Evolutionary conservation across 352 stramenopile species (phyloP).

Genomic region (Globisporangium echinulatum): DNA sequence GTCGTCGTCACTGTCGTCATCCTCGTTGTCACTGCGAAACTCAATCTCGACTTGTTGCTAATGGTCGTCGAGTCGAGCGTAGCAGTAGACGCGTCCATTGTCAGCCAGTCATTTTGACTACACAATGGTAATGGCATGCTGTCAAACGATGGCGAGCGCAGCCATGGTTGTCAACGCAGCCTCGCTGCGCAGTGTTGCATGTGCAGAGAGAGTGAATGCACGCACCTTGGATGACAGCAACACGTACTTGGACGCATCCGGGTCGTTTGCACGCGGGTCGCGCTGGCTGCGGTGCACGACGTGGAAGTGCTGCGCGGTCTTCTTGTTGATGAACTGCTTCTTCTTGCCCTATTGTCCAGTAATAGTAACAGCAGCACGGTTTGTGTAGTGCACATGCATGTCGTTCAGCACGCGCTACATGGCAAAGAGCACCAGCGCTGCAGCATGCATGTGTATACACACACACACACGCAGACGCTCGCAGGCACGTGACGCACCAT

Average conservation of each 20-base stretch:
- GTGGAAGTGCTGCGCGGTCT: conserved; percentile 82
- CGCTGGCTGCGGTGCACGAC: conserved; percentile 82
- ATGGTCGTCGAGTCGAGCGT: neutral
- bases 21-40: conserved; percentile 46
- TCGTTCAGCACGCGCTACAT: no score
- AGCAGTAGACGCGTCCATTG: neutral
- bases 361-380: no score
- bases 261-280: conserved; percentile 75
- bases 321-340: conserved; percentile 86
- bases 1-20: conserved; percentile 24
- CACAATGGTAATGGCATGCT: neutral
- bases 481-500: neutral
- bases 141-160: neutral
- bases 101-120: neutral
- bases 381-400: no score
- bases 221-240: conserved; percentile 53
- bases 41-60: conserved; percentile 59
- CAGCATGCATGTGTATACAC: neutral
- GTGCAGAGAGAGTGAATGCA: neutral
- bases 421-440: no score
- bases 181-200: no score
- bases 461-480: neutral
- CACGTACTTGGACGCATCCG: conserved; percentile 79
- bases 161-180: no score
- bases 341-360: conserved; percentile 35